Evolutionary conservation across 768 basidiomycete genomes (phyloP).

Genomic region (Hericium coralloides): DNA sequence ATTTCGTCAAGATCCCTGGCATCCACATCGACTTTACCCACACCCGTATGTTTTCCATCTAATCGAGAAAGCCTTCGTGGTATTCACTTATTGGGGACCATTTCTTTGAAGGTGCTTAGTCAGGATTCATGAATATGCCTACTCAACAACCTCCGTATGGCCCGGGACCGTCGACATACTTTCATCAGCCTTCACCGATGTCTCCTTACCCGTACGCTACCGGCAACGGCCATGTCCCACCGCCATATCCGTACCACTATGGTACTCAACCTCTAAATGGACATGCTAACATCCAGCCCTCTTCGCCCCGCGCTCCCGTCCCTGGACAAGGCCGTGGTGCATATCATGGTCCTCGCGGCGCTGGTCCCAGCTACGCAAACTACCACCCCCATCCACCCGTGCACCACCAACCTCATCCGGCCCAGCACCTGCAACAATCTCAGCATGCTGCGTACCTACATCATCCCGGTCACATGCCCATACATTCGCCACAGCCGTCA

Average conservation of each 20-base stretch:
- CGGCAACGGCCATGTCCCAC: constrained; percentile 11
- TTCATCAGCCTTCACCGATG: constrained; percentile 20
- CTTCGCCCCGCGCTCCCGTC: constrained; percentile 28
- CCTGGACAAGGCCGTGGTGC: constrained; percentile 26
- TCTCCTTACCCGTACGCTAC: constrained; percentile 17
- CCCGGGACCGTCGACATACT: constrained; percentile 25
- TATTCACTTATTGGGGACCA: not conserved
- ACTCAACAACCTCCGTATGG: constrained; percentile 4
- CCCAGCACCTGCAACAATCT: constrained; percentile 26
- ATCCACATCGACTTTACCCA: not conserved
- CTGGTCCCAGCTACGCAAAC: constrained; percentile 31
- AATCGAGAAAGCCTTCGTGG: not conserved
- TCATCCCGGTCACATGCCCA: constrained; percentile 14
- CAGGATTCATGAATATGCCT: not conserved
- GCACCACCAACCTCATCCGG: constrained; percentile 28
- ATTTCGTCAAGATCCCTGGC: not conserved
- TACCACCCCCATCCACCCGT: constrained; percentile 27
- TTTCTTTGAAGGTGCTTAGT: not conserved
- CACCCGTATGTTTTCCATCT: not conserved
- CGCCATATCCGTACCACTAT: constrained; percentile 23
- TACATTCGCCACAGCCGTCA: constrained; percentile 18
- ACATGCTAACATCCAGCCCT: constrained; percentile 26
- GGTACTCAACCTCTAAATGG: constrained; percentile 31
- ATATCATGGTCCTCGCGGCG: constrained; percentile 24
- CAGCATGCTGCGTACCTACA: constrained; percentile 15